Evolutionary conservation across 352 stramenopile species (phyloP).

Genomic region (Thalassiosira ordinaria): DNA sequence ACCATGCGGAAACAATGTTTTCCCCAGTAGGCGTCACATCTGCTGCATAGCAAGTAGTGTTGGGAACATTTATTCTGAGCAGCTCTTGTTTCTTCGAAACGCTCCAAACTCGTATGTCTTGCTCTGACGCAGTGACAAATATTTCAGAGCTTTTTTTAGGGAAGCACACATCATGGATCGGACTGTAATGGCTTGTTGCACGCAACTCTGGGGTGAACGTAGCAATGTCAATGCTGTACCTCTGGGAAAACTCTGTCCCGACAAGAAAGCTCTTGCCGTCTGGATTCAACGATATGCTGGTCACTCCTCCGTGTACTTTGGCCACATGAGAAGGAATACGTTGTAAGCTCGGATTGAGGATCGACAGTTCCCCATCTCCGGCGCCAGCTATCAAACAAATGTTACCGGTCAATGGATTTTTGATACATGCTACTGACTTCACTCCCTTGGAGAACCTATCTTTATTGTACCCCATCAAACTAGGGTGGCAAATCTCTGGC

Average conservation of each 20-base stretch:
- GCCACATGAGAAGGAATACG: constrained; percentile 85
- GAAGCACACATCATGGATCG: constrained; percentile 95
- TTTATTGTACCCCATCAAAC: constrained; percentile 89
- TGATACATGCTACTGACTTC: constrained; percentile 89
- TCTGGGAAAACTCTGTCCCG: constrained; percentile 93
- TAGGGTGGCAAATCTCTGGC: constrained; percentile 79
- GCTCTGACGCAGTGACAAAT: constrained; percentile 93
- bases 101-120: constrained; percentile 97
- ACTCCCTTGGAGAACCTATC: constrained; percentile 93
- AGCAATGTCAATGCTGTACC: constrained; percentile 88
- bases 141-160: constrained; percentile 92
- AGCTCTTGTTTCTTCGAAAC: constrained; percentile 91
- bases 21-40: constrained; percentile 89
- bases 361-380: constrained; percentile 90
- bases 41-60: constrained; percentile 95
- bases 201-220: constrained; percentile 83
- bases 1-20: constrained; percentile 94
- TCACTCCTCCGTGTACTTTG: constrained; percentile 91
- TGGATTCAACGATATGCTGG: constrained; percentile 86
- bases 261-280: constrained; percentile 87
- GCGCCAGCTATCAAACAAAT: constrained; percentile 92
- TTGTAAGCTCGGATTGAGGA: constrained; percentile 88
- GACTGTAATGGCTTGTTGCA: constrained; percentile 65
- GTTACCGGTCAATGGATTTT: constrained; percentile 86
- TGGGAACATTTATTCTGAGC: constrained; percentile 96